phyloP scores from a whole-genome alignment of 2,329 filamentous ascomycete genomes.

The Huntiella moniliformis region DNA sequence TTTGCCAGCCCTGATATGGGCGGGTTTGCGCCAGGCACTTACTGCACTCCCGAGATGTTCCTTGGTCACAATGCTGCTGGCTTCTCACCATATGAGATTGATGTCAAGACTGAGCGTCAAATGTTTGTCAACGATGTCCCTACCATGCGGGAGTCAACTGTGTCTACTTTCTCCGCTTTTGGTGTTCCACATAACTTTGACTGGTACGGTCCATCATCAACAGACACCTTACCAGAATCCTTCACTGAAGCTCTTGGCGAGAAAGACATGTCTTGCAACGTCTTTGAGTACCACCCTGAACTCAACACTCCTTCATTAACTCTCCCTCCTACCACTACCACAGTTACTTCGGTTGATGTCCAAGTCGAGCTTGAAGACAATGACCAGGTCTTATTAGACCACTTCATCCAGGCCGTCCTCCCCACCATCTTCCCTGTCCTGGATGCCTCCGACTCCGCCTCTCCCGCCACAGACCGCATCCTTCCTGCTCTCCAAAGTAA shows the following conservation, averaged over 20 bases:
- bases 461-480: constrained; percentile 62
- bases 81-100: constrained; percentile 73
- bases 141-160: constrained; percentile 65
- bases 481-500: constrained; percentile 78
- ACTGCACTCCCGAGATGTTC: constrained; percentile 16
- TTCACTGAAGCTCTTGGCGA: too few species aligned
- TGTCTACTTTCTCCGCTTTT: constrained; percentile 86
- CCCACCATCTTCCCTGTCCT: constrained; percentile 83
- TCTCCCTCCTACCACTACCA: constrained; percentile 68
- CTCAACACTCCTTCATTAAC: not conserved
- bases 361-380: constrained; percentile 70
- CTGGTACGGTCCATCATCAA: constrained; percentile 17
- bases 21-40: constrained; percentile 31
- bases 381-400: constrained; percentile 71
- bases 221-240: too few species aligned
- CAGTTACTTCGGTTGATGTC: constrained; percentile 55
- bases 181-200: constrained; percentile 58
- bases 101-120: constrained; percentile 88
- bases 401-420: constrained; percentile 77
- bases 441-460: constrained; percentile 74
- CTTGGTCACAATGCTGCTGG: constrained; percentile 21
- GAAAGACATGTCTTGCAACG: constrained; percentile 28
- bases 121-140: constrained; percentile 86
- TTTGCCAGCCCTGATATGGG: constrained; percentile 41
- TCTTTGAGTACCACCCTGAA: constrained; percentile 51